These are phyloP conservation scores for Blastosporella zonata DNA, from an alignment of 1,284 basidiomycete species.

Conservation along the genomic window DNA sequence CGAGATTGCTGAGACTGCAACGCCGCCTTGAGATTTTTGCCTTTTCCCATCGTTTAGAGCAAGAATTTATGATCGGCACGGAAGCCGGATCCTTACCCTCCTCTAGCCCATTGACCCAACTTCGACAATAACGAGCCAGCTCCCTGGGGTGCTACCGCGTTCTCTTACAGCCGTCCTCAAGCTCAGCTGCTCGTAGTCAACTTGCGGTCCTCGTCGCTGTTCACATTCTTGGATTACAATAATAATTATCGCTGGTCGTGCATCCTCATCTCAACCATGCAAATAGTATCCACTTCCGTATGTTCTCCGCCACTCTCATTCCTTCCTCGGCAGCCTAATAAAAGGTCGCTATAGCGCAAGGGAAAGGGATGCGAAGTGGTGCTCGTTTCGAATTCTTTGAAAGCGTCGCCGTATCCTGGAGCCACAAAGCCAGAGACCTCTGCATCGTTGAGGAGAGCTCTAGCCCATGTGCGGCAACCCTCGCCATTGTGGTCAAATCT, in stretches of 20 bases:
- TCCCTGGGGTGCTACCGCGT: too few relatives aligned
- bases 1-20: constrained; percentile 67
- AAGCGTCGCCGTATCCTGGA: not conserved
- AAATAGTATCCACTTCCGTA: too few relatives aligned
- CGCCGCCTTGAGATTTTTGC: constrained; percentile 61
- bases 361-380: not conserved
- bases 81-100: not conserved
- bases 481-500: not conserved
- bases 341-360: not conserved
- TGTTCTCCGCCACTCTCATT: too few relatives aligned
- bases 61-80: constrained; percentile 5
- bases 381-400: not conserved
- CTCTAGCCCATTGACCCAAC: too few relatives aligned
- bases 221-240: too few relatives aligned
- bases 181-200: too few relatives aligned
- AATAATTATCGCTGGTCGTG: too few relatives aligned
- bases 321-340: not conserved
- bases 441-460: not conserved
- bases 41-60: constrained; percentile 40
- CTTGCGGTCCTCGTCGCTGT: too few relatives aligned
- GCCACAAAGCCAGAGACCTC: not conserved
- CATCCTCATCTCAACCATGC: too few relatives aligned
- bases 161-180: too few relatives aligned
- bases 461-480: not conserved
- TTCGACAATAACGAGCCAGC: too few relatives aligned